Base-by-base conservation (phyloP, 2,329 filamentous ascomycete genomes). In the Penicillium sp. region DNA sequence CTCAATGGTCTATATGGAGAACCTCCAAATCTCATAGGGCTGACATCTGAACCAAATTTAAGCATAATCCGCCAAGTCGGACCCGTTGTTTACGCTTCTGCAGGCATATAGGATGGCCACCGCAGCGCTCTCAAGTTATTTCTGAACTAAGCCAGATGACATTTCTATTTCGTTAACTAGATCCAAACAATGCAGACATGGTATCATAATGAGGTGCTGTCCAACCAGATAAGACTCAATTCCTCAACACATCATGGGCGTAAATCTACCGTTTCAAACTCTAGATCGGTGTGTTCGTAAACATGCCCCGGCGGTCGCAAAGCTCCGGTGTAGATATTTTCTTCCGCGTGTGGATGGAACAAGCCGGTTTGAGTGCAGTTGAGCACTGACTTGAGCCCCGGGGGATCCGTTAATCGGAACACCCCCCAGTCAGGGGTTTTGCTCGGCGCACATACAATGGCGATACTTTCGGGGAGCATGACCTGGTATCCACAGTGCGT, bases 401-500 rank as follows among this genome's bases (percentile, higher is more conserved):
- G 93, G 0, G 94, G 94, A 72, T 97, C 90, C 0, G 94, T 99
- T 4, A 99, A 79, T 32, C 94, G 86, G 75, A 97, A 99, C 22
- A 95, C 88, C 45, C 94, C 94, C 79, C 90, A 93, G 57, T 90
- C 93, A 29, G 69, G 66, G 36, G 81, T 79, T 65, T 89, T 90
- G 53, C 83, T 88, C 0, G 94, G 94, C 5, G 94, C 90, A 75
- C 94, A 99, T 38, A 99, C 94, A 66, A 99, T 96, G 4, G 94
- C 94, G 58, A 99, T 92, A 65, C 90, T 95, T 78, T 99, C 94
- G 1, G 92, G 88, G 75, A 97, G 84, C 91, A 97, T 97, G 55
- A 94, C 87, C 74, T 99, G 94, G 71, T 97, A 97, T 10, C 92
- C 92, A 3, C 88, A 87, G 68, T 96, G 93, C 0, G 95, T 99